These are phyloP conservation scores for Talaromyces funiculosus DNA, from an alignment of 2,329 filamentous ascomycete species.

Conservation along the genomic window DNA sequence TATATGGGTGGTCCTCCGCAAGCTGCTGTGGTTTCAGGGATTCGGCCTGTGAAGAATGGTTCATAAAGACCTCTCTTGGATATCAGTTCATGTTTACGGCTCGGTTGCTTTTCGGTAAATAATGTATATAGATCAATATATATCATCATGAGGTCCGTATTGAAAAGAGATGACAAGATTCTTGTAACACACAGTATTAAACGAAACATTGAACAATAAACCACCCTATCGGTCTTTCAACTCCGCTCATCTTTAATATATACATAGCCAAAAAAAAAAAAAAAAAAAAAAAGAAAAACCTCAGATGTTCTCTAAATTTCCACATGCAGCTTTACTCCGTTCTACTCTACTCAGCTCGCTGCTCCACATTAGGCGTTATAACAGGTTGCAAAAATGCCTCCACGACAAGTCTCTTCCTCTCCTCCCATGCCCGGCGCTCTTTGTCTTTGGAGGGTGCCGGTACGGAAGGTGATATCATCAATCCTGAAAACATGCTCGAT, in stretches of 20 bases:
- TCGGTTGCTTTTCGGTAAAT: background rate
- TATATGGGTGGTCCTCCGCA: background rate
- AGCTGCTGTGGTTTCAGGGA: background rate
- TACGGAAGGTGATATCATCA: slow-evolving; percentile 52
- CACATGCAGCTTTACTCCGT: background rate
- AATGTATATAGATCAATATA: too few relatives aligned
- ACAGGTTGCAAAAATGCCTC: slow-evolving; percentile 60
- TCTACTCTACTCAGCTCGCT: background rate
- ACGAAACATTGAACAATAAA: background rate
- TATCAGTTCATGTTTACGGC: background rate
- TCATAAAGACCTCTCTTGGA: background rate
- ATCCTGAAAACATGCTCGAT: slow-evolving; percentile 59
- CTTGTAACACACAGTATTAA: background rate
- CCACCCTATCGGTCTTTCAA: background rate
- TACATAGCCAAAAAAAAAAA: background rate
- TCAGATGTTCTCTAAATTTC: background rate
- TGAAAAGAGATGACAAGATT: background rate
- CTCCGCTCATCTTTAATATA: background rate
- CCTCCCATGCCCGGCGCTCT: slow-evolving; percentile 56
- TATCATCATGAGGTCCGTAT: too few relatives aligned
- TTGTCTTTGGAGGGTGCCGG: slow-evolving; percentile 45
- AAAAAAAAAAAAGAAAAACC: too few relatives aligned
- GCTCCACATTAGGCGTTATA: slow-evolving; percentile 28
- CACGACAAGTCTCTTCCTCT: slow-evolving; percentile 60
- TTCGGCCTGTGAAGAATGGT: background rate